A percentile compares a stretch with the other conserved stretches of the same genome.
phyloP scores from a whole-genome alignment of 306 rosid genomes.

The Comarum palustre region DNA sequence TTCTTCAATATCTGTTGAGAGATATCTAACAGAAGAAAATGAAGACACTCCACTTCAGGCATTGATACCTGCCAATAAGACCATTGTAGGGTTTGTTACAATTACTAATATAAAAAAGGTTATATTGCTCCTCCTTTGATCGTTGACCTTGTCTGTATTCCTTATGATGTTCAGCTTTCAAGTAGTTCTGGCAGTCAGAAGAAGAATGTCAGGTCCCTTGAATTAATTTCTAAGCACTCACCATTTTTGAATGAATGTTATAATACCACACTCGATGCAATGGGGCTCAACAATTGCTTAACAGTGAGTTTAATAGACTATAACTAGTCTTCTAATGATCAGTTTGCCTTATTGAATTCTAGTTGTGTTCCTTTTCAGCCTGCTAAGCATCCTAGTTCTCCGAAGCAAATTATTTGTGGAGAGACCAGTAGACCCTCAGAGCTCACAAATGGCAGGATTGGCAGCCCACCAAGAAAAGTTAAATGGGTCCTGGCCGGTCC shows the following conservation, averaged over 20 bases:
- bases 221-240: not conserved
- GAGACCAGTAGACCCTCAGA: constrained; percentile 10
- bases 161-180: constrained; percentile 33
- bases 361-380: constrained; percentile 23
- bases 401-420: not conserved
- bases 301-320: constrained; percentile 36
- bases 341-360: not conserved
- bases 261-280: constrained; percentile 15
- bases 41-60: constrained; percentile 34
- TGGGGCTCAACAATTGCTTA: constrained; percentile 15
- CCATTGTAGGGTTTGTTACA: constrained; percentile 18
- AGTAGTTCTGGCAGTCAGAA: constrained; percentile 19
- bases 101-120: not conserved
- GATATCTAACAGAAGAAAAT: constrained; percentile 29
- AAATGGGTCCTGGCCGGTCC: constrained; percentile 62
- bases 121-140: constrained; percentile 11
- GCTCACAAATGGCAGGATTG: constrained; percentile 15
- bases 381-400: constrained; percentile 11
- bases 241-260: constrained; percentile 23
- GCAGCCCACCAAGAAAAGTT: constrained; percentile 44
- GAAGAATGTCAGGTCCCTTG: constrained; percentile 14
- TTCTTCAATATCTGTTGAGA: constrained; percentile 41
- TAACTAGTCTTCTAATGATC: not conserved
- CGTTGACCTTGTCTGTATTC: constrained; percentile 13
- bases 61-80: constrained; percentile 24